phyloP scores from a whole-genome alignment of 2,329 filamentous ascomycete species.

The Neoscytalidium dimidiatum region DNA sequence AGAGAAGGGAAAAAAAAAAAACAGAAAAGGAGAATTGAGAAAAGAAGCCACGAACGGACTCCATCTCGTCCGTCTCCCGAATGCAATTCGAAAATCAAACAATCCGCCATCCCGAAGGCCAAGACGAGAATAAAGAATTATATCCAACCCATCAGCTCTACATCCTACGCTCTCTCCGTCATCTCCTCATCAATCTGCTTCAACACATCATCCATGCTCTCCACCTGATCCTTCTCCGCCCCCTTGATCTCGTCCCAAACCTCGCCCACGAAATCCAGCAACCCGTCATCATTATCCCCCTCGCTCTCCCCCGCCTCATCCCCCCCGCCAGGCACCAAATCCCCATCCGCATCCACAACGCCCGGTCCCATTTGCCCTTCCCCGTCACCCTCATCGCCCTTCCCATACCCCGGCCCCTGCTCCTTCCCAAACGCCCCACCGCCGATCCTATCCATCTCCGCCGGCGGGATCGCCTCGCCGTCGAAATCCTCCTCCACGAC shows the following conservation, averaged over 20 bases:
- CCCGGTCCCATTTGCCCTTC: neutral
- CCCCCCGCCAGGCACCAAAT: neutral
- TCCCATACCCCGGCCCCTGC: neutral
- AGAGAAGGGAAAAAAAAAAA: no score
- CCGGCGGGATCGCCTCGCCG: neutral
- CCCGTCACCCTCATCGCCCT: neutral
- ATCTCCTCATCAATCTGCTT: conserved; percentile 14
- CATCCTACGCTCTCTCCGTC: conserved; percentile 2
- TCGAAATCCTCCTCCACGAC: conserved; percentile 10
- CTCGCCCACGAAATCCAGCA: conserved; percentile 7
- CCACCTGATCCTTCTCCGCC: conserved; percentile 5
- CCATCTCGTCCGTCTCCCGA: no score
- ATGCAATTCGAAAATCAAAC: no score
- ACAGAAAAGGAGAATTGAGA: no score
- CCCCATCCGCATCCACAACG: conserved; percentile 11
- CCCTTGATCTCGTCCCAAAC: conserved; percentile 15
- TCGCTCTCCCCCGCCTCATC: neutral
- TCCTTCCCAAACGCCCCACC: neutral
- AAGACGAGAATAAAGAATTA: no score
- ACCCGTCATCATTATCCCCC: neutral
- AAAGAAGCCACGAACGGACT: neutral
- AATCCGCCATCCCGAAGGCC: no score
- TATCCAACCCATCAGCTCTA: no score
- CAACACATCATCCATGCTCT: conserved; percentile 11
- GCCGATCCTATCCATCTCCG: neutral